phyloP scores from a whole-genome alignment of 208 protist genomes.

The Trypanosoma caninum region DNA sequence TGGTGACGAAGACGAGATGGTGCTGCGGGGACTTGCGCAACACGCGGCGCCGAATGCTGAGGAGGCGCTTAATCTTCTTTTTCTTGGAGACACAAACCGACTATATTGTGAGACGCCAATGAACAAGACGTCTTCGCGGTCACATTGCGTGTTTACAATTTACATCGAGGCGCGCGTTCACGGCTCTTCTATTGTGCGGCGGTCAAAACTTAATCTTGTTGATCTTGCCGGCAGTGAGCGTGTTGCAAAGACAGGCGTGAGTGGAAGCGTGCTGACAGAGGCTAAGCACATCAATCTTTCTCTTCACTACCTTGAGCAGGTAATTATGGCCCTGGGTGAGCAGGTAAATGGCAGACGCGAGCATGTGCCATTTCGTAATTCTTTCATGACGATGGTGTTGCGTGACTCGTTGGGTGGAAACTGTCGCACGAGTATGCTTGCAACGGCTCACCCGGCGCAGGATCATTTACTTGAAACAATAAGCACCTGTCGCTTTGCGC shows the following conservation, averaged over 20 bases:
- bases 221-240: conserved; percentile 94
- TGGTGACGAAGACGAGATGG: conserved; percentile 47
- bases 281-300: conserved; percentile 93
- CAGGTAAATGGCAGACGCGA: conserved; percentile 69
- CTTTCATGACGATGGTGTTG: conserved; percentile 94
- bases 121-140: conserved; percentile 92
- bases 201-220: conserved; percentile 83
- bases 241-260: conserved; percentile 81
- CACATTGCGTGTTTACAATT: conserved; percentile 91
- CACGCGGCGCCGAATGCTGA: conserved; percentile 61
- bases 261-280: conserved; percentile 60
- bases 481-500: conserved; percentile 88
- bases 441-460: conserved; percentile 64
- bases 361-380: conserved; percentile 95
- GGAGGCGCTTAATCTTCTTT: conserved; percentile 80
- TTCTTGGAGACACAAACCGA: conserved; percentile 85
- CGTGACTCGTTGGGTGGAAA: conserved; percentile 94
- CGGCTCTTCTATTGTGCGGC: conserved; percentile 46
- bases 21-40: conserved; percentile 62
- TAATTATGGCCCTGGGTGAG: conserved; percentile 85
- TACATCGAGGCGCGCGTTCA: conserved; percentile 60
- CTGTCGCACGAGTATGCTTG: conserved; percentile 93
- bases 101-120: conserved; percentile 89
- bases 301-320: conserved; percentile 82
- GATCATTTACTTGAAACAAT: conserved; percentile 79